phyloP scores from a whole-genome alignment of 768 basidiomycete genomes.

The Podaxis sp. region DNA sequence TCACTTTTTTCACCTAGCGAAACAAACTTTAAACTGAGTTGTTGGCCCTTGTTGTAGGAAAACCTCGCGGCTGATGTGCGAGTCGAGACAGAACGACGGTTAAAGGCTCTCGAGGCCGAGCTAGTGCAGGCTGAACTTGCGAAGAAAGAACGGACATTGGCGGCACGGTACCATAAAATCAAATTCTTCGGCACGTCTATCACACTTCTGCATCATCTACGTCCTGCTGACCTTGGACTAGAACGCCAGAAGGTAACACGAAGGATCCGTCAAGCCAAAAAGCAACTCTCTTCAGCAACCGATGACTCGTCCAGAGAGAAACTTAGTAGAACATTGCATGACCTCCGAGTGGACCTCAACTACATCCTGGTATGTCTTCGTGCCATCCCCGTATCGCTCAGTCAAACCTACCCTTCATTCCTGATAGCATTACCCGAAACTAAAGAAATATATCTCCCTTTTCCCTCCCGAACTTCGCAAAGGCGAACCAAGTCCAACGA shows the following conservation, averaged over 20 bases:
- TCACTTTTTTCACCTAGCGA: constrained; percentile 19
- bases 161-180: constrained; percentile 79
- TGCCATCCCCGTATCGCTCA: background rate
- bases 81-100: constrained; percentile 73
- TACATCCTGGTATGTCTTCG: constrained; percentile 66
- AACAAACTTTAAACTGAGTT: background rate
- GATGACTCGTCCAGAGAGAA: constrained; percentile 32
- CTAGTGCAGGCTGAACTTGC: constrained; percentile 57
- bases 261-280: constrained; percentile 68
- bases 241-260: constrained; percentile 86
- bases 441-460: constrained; percentile 84
- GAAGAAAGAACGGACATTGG: constrained; percentile 68
- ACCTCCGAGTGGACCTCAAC: constrained; percentile 83
- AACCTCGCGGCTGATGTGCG: constrained; percentile 81
- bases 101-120: constrained; percentile 72
- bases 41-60: constrained; percentile 39
- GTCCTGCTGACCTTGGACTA: constrained; percentile 23
- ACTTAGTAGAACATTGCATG: constrained; percentile 45
- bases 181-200: constrained; percentile 85
- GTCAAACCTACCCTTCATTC: background rate
- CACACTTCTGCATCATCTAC: background rate
- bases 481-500: constrained; percentile 22
- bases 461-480: constrained; percentile 69
- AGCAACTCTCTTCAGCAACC: constrained; percentile 33
- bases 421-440: constrained; percentile 74